These are phyloP conservation scores for Strombidium stylifer DNA, from an alignment of 73 alveolate genomes.

Conservation along the genomic window DNA sequence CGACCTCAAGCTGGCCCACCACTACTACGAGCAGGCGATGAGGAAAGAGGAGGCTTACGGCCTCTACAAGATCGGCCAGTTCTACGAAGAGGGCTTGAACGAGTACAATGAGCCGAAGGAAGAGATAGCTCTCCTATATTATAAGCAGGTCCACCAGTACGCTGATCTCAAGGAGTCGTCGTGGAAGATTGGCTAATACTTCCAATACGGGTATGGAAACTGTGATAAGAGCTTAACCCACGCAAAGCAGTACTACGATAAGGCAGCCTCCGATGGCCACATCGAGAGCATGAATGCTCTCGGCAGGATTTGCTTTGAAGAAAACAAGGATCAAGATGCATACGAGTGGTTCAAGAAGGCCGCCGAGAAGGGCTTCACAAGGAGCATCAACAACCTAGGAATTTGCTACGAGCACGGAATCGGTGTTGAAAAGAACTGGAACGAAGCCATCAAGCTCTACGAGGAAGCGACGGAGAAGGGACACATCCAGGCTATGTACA, in stretches of 20 bases:
- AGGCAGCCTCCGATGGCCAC: slow-evolving; percentile 39
- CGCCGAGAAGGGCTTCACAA: slow-evolving; percentile 69
- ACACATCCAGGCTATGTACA: slow-evolving; percentile 62
- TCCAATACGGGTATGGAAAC: slow-evolving; percentile 46
- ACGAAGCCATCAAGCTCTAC: slow-evolving; percentile 65
- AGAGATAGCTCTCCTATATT: slow-evolving; percentile 32
- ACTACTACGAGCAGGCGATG: slow-evolving; percentile 62
- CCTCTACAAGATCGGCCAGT: slow-evolving; percentile 62
- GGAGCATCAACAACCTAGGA: slow-evolving; percentile 80
- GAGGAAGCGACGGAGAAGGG: slow-evolving; percentile 64
- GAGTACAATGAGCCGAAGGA: slow-evolving; percentile 22
- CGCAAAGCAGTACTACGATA: slow-evolving; percentile 41
- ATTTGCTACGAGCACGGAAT: slow-evolving; percentile 84
- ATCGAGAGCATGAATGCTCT: slow-evolving; percentile 36
- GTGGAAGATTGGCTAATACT: slow-evolving; percentile 41
- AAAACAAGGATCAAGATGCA: slow-evolving; percentile 59
- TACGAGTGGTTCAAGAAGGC: slow-evolving; percentile 71
- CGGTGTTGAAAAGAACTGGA: slow-evolving; percentile 67
- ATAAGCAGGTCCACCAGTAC: slow-evolving; percentile 7
- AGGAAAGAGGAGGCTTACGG: slow-evolving; percentile 59
- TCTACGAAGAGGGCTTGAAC: slow-evolving; percentile 47
- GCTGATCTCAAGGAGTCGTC: slow-evolving; percentile 18
- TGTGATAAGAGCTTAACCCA: slow-evolving; percentile 20
- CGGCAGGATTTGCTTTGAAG: slow-evolving; percentile 37
- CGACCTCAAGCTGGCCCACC: slow-evolving; percentile 56